Evolutionary conservation across 148 eudicot species (phyloP), one percentile per base, ranked within the genome.

Genomic region (Limonium bicolor): DNA sequence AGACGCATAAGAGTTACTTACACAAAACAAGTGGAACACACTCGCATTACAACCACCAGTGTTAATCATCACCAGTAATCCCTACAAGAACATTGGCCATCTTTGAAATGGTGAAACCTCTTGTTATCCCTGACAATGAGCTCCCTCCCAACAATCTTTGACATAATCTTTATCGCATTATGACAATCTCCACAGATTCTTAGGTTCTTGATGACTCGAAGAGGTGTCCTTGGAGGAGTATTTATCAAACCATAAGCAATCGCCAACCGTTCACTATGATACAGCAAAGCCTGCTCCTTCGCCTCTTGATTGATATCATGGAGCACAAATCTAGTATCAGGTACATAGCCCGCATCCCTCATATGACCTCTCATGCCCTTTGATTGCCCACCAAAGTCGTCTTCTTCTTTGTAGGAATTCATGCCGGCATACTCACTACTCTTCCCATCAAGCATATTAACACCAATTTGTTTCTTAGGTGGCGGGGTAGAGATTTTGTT

Each of bases 131-230:
- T 36, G 16, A 66, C 72, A 34, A 71, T 62, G 53, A 71, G 60
- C 57, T 71, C 77, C 46, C 77, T 62, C n/a, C 77, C 72, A 41
- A 66, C 72, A 55, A 71, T 62, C 66, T 54, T 71, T 0, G 71
- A 58, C 60, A 71, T 66, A 42, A 66, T 66, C 56, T 71, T 71
- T 34, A 71, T 59, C 0, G 77, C 77, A 40, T 62, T 66, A 36
- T 71, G 77, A 51, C 77, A 71, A 48, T 71, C 77, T 2, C 77
- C 72, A 22, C 77, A 71, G 30, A 71, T 66, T 16, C 77, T 36
- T 17, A 71, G 57, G 39, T 71, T 71, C 69, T 71, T 71, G 29
- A 71, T 66, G 48, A 71, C 58, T 46, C 68, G 61, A 46, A 71
- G 66, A 20, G 66, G 47, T 2, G 62, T 71, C 41, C 77, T 54